These are phyloP conservation scores for Xylaria sp. DNA, from an alignment of 2,329 filamentous ascomycete species.

Conservation along the genomic window DNA sequence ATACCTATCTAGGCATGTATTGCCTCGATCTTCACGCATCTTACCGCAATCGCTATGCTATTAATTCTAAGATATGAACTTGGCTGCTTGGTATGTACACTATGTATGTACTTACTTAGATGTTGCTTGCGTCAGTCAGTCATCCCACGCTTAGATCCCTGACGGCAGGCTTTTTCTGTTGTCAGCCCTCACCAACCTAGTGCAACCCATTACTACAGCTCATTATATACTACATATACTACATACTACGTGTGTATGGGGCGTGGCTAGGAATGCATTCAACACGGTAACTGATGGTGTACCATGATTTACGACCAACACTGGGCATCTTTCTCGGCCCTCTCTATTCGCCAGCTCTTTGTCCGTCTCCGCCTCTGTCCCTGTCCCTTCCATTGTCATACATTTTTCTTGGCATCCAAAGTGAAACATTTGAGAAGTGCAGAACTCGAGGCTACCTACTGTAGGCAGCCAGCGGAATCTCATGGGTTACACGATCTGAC, in stretches of 20 bases:
- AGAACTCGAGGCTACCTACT: constrained; percentile 9
- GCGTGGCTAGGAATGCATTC: neutral
- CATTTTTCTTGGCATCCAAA: neutral
- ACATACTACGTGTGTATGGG: constrained; percentile 17
- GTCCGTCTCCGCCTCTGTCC: neutral
- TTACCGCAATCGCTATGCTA: constrained; percentile 26
- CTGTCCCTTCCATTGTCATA: neutral
- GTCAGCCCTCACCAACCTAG: constrained; percentile 33
- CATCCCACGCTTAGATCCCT: constrained; percentile 37
- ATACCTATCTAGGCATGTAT: neutral
- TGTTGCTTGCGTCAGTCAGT: constrained; percentile 18
- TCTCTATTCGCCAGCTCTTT: constrained; percentile 6
- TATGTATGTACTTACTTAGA: too few species aligned
- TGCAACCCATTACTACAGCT: constrained; percentile 33
- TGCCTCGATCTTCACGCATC: constrained; percentile 17
- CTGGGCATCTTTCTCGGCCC: constrained; percentile 4
- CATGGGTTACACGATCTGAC: constrained; percentile 27
- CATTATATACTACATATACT: too few species aligned
- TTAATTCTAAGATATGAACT: constrained; percentile 14
- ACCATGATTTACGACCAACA: constrained; percentile 5
- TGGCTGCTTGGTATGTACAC: constrained; percentile 22
- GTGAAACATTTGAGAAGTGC: constrained; percentile 6
- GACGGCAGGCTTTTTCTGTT: constrained; percentile 26
- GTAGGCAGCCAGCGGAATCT: constrained; percentile 21
- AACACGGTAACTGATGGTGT: neutral